These are phyloP conservation scores for Limtongozyma cylindracea DNA, from an alignment of 805 yeast genomes.

Conservation along the genomic window DNA sequence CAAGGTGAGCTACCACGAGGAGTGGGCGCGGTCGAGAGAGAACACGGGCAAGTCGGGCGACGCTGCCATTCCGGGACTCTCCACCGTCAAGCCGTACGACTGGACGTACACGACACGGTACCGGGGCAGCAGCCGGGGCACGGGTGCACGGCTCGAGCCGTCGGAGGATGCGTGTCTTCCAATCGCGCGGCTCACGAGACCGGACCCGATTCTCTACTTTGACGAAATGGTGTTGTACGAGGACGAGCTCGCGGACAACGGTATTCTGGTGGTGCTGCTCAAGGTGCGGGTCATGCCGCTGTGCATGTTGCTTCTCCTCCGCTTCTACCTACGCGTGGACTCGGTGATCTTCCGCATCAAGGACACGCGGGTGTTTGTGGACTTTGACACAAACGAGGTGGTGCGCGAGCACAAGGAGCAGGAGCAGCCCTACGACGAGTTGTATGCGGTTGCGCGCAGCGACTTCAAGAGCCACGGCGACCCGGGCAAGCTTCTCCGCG, in stretches of 20 bases:
- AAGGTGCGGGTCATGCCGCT: slow-evolving; percentile 80
- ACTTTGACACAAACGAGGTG: slow-evolving; percentile 34
- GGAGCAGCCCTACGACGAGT: slow-evolving; percentile 10
- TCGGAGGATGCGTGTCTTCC: too few relatives aligned
- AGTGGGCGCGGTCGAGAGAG: slow-evolving; percentile 31
- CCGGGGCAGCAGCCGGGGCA: slow-evolving; percentile 22
- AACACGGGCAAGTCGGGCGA: slow-evolving; percentile 3
- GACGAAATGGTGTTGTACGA: slow-evolving; percentile 80
- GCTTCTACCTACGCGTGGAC: slow-evolving; percentile 77
- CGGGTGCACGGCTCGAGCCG: too few relatives aligned
- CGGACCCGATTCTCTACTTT: slow-evolving; percentile 71
- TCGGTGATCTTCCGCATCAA: slow-evolving; percentile 63
- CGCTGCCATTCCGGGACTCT: slow-evolving; percentile 22
- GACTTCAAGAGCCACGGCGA: slow-evolving; percentile 7
- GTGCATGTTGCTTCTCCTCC: slow-evolving; percentile 42
- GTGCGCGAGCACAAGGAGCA: slow-evolving; percentile 59
- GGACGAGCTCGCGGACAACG: slow-evolving; percentile 93
- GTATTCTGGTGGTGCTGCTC: slow-evolving; percentile 51
- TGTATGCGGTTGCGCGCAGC: slow-evolving; percentile 5
- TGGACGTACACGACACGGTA: slow-evolving; percentile 88
- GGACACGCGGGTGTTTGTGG: slow-evolving; percentile 70
- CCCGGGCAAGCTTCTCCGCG: slow-evolving; percentile 33
- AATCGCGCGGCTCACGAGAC: slow-evolving; percentile 21
- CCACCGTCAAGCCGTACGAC: slow-evolving; percentile 75
- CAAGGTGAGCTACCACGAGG: slow-evolving; percentile 63